These are phyloP conservation scores for Myrica gale DNA, from an alignment of 306 rosid species.

Conservation along the genomic window DNA sequence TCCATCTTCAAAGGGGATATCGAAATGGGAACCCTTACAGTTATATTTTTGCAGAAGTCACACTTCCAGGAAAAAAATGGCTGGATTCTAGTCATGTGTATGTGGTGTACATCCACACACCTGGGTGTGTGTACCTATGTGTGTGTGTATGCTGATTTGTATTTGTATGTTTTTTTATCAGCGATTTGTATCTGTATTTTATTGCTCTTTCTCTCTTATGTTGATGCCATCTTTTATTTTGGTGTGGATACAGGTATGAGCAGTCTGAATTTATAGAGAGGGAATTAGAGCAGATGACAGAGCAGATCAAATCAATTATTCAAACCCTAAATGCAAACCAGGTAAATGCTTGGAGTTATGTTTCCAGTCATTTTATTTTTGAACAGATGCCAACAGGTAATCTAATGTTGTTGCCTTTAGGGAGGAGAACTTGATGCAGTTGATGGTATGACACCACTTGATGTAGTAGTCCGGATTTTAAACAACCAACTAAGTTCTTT, in stretches of 20 bases:
- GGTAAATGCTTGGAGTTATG: constrained; percentile 42
- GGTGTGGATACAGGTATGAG: constrained; percentile 62
- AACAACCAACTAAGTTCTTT: constrained; percentile 92
- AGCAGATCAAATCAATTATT: constrained; percentile 83
- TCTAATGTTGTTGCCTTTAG: constrained; percentile 39
- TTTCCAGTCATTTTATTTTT: neutral
- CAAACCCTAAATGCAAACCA: constrained; percentile 85
- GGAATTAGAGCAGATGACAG: constrained; percentile 94
- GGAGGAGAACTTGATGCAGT: constrained; percentile 81
- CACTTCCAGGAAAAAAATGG: neutral
- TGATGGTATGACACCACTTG: constrained; percentile 79
- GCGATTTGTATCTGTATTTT: neutral
- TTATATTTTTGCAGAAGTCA: neutral
- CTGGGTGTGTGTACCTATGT: too few species aligned
- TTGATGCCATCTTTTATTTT: neutral
- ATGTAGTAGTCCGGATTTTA: constrained; percentile 80
- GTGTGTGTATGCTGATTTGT: too few species aligned
- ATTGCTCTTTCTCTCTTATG: neutral
- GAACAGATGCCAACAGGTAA: neutral
- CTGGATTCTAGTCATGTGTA: neutral
- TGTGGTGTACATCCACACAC: neutral
- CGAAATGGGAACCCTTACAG: neutral
- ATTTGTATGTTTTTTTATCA: too few species aligned
- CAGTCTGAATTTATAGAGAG: constrained; percentile 88
- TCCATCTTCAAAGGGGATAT: too few species aligned